Percentiles rank a stretch among this genome's conserved stretches.
Evolutionary conservation across 352 stramenopile genomes (phyloP).

Genomic region (Pythium aristosporum): DNA sequence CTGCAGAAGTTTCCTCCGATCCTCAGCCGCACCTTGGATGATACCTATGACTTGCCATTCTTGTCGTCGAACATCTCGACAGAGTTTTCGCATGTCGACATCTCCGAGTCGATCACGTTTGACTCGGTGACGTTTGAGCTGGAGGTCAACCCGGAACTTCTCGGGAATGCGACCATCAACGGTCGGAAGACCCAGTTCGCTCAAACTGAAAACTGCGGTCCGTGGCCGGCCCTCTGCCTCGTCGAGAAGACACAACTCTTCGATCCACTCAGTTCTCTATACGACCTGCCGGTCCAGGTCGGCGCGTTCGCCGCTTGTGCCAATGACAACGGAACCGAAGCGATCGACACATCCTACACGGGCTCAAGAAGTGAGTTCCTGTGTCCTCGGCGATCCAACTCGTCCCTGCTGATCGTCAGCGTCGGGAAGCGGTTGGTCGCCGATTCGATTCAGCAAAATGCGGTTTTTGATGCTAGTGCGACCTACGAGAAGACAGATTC

Average conservation of each 20-base stretch:
- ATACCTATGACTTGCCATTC: too few relatives aligned
- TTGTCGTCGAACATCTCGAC: background rate
- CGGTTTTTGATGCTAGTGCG: background rate
- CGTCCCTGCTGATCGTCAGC: constrained; percentile 6
- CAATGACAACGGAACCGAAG: background rate
- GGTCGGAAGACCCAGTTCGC: background rate
- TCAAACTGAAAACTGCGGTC: background rate
- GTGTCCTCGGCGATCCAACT: background rate
- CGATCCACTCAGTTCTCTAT: background rate
- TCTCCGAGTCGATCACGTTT: constrained; percentile 11
- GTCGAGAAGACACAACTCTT: background rate
- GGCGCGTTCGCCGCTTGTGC: background rate
- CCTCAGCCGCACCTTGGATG: background rate
- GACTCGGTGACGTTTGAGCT: constrained; percentile 9
- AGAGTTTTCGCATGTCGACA: constrained; percentile 5
- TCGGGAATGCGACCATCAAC: background rate
- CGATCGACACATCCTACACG: background rate
- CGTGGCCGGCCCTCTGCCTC: constrained; percentile 7
- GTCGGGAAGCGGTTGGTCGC: constrained; percentile 2
- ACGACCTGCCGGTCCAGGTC: background rate
- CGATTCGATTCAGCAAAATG: background rate
- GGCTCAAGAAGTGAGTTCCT: background rate
- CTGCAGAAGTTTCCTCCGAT: background rate
- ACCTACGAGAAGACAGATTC: background rate
- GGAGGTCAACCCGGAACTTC: background rate